Conservation (phyloP, 1,139 yeast species). For the Pichia inconspicua region DNA sequence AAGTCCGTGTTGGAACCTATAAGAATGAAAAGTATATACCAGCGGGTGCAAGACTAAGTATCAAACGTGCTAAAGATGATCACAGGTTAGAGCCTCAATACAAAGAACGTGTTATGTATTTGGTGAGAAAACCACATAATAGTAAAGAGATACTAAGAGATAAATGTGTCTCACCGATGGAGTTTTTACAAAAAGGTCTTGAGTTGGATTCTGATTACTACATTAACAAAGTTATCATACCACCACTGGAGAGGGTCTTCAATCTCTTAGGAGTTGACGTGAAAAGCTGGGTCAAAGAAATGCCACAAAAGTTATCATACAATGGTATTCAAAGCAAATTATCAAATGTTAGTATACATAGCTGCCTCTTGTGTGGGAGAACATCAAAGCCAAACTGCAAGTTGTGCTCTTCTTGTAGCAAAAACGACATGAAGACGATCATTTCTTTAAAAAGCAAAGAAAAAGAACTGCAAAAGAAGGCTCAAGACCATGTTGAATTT, state of each 20-base stretch:
- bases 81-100: constrained; percentile 78
- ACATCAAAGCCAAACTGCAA: constrained; percentile 6
- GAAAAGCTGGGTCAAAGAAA: constrained; percentile 65
- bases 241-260: constrained; percentile 82
- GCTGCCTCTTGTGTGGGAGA: constrained; percentile 8
- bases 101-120: constrained; percentile 78
- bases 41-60: constrained; percentile 83
- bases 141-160: constrained; percentile 60
- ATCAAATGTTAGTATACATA: constrained; percentile 3
- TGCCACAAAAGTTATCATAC: constrained; percentile 40
- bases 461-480: constrained; percentile 16
- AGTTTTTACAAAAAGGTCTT: constrained; percentile 42
- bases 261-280: constrained; percentile 78
- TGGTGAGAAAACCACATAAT: constrained; percentile 62
- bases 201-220: constrained; percentile 76
- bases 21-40: constrained; percentile 68
- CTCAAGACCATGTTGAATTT: constrained; percentile 15
- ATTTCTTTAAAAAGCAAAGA: constrained; percentile 28
- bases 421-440: constrained; percentile 27
- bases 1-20: constrained; percentile 77
- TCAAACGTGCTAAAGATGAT: constrained; percentile 54
- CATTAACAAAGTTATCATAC: constrained; percentile 72
- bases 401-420: constrained; percentile 32
- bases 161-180: constrained; percentile 73
- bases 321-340: constrained; percentile 6